phyloP scores from a whole-genome alignment of 306 rosid species.

The Carpinus fangiana region DNA sequence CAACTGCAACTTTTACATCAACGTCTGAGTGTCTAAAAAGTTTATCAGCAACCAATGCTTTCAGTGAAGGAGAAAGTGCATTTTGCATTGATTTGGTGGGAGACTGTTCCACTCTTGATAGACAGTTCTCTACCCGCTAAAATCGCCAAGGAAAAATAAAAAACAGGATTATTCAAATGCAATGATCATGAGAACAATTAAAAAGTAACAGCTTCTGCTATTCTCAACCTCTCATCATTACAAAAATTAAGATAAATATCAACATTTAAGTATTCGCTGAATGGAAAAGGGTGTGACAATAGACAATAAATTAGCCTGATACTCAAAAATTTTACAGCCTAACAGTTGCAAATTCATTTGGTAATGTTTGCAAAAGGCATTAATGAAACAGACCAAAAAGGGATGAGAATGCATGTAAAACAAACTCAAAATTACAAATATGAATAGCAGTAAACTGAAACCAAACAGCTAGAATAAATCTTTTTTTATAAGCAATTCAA shows the following conservation, averaged over 20 bases:
- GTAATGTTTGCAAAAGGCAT: not conserved
- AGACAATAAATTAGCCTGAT: not conserved
- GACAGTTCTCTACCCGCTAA: conserved; percentile 60
- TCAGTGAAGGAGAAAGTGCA: conserved; percentile 73
- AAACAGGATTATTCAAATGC: conserved; percentile 2
- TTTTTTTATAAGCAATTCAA: too few relatives aligned
- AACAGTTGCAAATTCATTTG: not conserved
- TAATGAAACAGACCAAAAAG: not conserved
- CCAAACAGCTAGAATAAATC: not conserved
- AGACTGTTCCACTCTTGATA: conserved; percentile 82
- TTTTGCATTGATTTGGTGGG: conserved; percentile 66
- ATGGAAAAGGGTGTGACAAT: not conserved
- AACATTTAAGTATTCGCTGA: not conserved
- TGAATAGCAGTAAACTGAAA: not conserved
- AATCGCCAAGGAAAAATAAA: conserved; percentile 23
- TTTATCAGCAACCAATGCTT: conserved; percentile 58
- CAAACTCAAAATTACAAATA: not conserved
- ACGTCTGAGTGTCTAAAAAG: conserved; percentile 66
- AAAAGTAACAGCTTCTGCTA: not conserved
- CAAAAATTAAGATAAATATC: not conserved
- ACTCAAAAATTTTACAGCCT: not conserved
- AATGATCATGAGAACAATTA: not conserved
- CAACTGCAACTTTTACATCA: conserved; percentile 86
- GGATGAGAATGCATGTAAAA: not conserved
- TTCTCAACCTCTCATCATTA: not conserved